Evolutionary conservation across 177 flowering plant species (phyloP), one percentile per base, ranked within the genome.

Genomic region (Telopea speciosissima): DNA sequence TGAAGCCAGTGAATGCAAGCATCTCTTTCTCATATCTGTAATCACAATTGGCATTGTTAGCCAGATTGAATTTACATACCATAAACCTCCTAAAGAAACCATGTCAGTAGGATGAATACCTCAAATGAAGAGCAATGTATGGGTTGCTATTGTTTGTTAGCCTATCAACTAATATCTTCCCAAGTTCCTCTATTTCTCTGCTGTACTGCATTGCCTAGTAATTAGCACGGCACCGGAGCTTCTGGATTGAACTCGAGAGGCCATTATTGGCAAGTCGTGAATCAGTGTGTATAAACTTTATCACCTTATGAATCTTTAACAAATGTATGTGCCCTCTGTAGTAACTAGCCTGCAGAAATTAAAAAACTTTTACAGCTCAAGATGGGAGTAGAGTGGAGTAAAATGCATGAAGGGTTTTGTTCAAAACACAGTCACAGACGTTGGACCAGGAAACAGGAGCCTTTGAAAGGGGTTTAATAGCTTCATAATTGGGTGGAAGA

Each of bases 191-290:
- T 42, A 91, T 88, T 60, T 87, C 86, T 4, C 71, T 52, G 5
- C 83, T 23, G 63, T 78, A 91, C 1, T 81, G 78, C 3, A 89
- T 88, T 16, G 93, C 97, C 67, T 80, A 72, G 64, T 85, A 91
- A 70, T 85, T 88, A 25, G 94, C 92, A 7, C 86, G 89, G 68
- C 97, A 89, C 36, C 97, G 76, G 4, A 91, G 84, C 81, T 68
- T 87, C 67, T 91, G 97, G 19, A 88, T 80, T 16, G 82, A 78
- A 36, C 80, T 36, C 14, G 90, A 67, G 5, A 89, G 77, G 26
- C 84, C 89, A 72, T 91, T 90, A 62, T 90, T 90, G 1, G 85
- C 87, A 9, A 90, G 85, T 1, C 96, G 81, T 0, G 93, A 87
- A 77, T 90, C 93, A 0, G 89, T 79, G 68, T 83, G 92, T 5